Percentiles rank a stretch among this genome's conserved stretches.
These are phyloP conservation scores for Colletotrichum zoysiae DNA, from an alignment of 2,329 filamentous ascomycete species.

Conservation along the genomic window DNA sequence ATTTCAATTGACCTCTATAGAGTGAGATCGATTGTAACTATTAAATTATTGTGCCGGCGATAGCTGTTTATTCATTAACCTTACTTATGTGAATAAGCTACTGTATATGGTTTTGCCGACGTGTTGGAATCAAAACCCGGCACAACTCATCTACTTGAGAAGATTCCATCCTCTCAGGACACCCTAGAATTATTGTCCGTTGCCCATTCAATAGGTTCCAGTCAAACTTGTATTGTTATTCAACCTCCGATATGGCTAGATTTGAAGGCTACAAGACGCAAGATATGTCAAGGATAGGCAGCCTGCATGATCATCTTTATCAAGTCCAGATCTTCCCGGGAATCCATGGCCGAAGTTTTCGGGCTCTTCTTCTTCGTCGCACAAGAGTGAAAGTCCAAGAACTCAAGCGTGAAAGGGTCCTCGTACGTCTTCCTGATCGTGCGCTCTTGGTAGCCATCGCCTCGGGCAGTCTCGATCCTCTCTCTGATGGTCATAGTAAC, in stretches of 20 bases:
- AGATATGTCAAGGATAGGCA: background rate
- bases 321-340: constrained; percentile 48
- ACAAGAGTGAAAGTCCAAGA: constrained; percentile 50
- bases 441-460: constrained; percentile 51
- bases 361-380: constrained; percentile 40
- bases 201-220: background rate
- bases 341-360: constrained; percentile 48
- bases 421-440: constrained; percentile 58
- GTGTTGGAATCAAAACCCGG: too few species aligned
- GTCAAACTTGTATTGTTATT: background rate
- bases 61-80: too few species aligned
- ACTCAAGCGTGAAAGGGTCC: constrained; percentile 54
- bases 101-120: too few species aligned
- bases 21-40: too few species aligned
- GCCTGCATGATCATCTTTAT: constrained; percentile 46
- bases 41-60: too few species aligned
- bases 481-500: constrained; percentile 62
- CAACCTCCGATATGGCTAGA: background rate
- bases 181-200: background rate
- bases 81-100: too few species aligned
- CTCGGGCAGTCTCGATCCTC: constrained; percentile 47
- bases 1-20: too few species aligned
- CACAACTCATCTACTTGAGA: background rate
- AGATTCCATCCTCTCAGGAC: background rate
- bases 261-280: background rate